Conservation (phyloP, 2,329 filamentous ascomycete species). For the Penicillium aurantiogriseum region DNA sequence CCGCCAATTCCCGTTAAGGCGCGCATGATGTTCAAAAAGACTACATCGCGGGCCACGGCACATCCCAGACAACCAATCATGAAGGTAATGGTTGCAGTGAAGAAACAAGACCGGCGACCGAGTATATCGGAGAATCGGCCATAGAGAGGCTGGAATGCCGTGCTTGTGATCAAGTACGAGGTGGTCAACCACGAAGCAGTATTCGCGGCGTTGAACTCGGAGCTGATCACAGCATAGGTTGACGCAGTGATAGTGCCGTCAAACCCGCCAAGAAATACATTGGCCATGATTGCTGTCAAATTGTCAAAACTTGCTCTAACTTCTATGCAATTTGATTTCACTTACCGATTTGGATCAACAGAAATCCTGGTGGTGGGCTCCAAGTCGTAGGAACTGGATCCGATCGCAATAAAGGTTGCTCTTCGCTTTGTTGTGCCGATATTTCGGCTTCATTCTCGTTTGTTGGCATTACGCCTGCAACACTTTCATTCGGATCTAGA, state of each 20-base stretch:
- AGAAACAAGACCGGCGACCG: conserved; percentile 59
- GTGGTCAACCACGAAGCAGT: conserved; percentile 55
- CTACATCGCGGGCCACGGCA: conserved; percentile 63
- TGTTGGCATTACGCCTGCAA: background rate
- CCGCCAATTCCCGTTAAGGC: conserved; percentile 72
- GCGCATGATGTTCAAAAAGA: conserved; percentile 68
- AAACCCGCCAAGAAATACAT: conserved; percentile 62
- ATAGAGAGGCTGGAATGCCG: conserved; percentile 68
- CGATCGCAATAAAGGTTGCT: conserved; percentile 26
- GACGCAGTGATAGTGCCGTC: conserved; percentile 48
- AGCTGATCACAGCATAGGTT: conserved; percentile 47
- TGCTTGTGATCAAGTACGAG: conserved; percentile 65
- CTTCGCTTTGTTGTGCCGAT: conserved; percentile 13
- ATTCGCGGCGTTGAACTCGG: conserved; percentile 49
- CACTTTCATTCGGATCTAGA: background rate
- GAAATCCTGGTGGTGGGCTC: conserved; percentile 54
- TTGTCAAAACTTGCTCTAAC: background rate
- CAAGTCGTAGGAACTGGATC: conserved; percentile 32
- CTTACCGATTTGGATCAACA: conserved; percentile 56
- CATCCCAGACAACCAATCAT: conserved; percentile 67
- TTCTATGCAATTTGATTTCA: background rate
- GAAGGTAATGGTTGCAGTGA: conserved; percentile 64
- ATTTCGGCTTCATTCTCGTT: background rate
- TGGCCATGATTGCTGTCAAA: conserved; percentile 57
- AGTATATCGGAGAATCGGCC: conserved; percentile 71